These are phyloP conservation scores for Podila minutissima DNA, from an alignment of 192 early-diverging fungal species.

Conservation along the genomic window DNA sequence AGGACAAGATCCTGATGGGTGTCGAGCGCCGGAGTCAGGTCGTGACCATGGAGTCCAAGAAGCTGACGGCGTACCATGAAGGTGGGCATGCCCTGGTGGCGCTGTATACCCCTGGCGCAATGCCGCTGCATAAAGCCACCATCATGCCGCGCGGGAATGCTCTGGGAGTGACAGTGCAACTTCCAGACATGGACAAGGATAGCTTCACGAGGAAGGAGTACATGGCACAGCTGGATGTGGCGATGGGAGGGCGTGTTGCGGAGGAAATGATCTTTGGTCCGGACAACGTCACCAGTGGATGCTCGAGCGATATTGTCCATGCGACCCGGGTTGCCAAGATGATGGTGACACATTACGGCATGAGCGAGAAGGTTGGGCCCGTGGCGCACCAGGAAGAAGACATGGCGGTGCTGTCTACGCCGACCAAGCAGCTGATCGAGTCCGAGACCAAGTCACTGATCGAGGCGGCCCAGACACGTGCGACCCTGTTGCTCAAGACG, in stretches of 20 bases:
- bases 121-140: constrained; percentile 98
- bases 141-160: constrained; percentile 95
- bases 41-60: constrained; percentile 88
- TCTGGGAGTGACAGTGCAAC: constrained; percentile 88
- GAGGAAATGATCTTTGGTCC: constrained; percentile 97
- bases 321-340: constrained; percentile 89
- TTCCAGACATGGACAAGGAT: constrained; percentile 93
- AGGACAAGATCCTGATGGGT: constrained; percentile 99
- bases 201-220: constrained; percentile 84
- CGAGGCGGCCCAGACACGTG: constrained; percentile 78
- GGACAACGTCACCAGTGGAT: constrained; percentile 95
- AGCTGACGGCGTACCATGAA: constrained; percentile 97
- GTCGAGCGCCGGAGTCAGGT: constrained; percentile 93
- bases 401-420: constrained; percentile 71
- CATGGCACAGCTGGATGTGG: constrained; percentile 91
- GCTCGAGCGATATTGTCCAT: constrained; percentile 89
- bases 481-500: constrained; percentile 72
- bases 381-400: constrained; percentile 84
- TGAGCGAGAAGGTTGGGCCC: constrained; percentile 94
- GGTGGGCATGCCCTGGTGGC: constrained; percentile 98
- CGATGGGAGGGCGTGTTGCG: constrained; percentile 98
- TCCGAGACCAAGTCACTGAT: constrained; percentile 83
- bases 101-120: constrained; percentile 93
- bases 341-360: constrained; percentile 94
- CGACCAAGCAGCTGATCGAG: constrained; percentile 87